A percentile compares a stretch with the other conserved stretches of the same genome.
phyloP scores from a whole-genome alignment of 495 filamentous ascomycete species.

The Hypomontagnella submonticulosa region DNA sequence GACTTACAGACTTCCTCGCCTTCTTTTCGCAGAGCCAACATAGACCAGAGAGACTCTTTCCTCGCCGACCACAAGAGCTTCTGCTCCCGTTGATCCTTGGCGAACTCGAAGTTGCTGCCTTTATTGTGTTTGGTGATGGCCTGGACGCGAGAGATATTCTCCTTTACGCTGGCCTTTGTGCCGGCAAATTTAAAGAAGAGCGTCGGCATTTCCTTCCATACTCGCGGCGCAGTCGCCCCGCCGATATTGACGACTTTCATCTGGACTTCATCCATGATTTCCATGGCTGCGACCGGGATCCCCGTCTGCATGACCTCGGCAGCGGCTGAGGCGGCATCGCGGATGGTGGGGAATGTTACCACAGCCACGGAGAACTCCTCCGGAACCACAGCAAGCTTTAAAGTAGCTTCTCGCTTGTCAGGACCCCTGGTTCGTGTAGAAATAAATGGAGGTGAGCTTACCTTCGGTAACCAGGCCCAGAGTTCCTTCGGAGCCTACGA shows the following conservation, averaged over 20 bases:
- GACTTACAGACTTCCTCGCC: conserved; percentile 68
- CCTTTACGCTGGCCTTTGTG: conserved; percentile 73
- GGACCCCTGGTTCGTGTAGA: background rate
- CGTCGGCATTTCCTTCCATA: conserved; percentile 81
- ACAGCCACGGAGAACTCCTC: conserved; percentile 80
- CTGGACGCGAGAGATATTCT: conserved; percentile 73
- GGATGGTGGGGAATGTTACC: conserved; percentile 77
- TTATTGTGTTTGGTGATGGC: conserved; percentile 70
- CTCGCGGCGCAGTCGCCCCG: conserved; percentile 70
- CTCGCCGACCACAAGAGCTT: conserved; percentile 78
- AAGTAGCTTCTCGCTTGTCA: conserved; percentile 58
- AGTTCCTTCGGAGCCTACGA: conserved; percentile 83
- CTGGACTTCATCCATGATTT: conserved; percentile 86
- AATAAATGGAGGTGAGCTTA: background rate
- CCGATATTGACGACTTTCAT: conserved; percentile 81
- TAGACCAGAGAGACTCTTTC: conserved; percentile 80
- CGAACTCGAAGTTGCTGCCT: conserved; percentile 78
- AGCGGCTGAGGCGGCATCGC: conserved; percentile 76
- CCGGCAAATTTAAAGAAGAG: conserved; percentile 88
- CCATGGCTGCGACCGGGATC: conserved; percentile 80
- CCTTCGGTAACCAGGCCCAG: conserved; percentile 79
- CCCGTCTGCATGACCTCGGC: conserved; percentile 76
- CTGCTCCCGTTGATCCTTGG: conserved; percentile 72
- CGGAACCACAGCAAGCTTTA: conserved; percentile 79
- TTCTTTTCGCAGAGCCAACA: conserved; percentile 73